These are phyloP conservation scores for Neurospora discreta DNA, from an alignment of 495 filamentous ascomycete species.

Conservation along the genomic window DNA sequence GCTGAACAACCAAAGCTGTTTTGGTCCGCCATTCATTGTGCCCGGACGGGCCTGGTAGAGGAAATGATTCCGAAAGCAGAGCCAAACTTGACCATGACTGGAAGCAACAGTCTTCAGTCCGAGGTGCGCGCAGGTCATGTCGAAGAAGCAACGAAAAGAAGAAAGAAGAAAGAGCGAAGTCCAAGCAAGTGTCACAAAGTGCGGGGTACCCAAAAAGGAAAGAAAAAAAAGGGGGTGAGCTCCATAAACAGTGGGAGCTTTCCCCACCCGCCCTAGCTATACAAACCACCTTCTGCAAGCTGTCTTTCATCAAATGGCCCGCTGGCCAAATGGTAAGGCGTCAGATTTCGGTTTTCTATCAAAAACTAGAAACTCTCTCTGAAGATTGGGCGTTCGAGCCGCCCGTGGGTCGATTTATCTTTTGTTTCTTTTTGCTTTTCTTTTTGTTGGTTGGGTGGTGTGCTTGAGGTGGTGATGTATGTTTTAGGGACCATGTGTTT, in stretches of 20 bases:
- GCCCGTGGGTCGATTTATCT: neutral
- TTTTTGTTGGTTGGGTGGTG: neutral
- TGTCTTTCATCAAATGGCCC: neutral
- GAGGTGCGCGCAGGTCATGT: neutral
- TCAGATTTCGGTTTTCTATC: conserved; percentile 1
- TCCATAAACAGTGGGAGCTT: neutral
- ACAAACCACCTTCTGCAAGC: neutral
- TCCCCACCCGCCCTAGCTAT: neutral
- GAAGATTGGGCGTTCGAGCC: neutral
- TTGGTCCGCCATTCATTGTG: neutral
- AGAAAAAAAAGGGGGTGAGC: neutral
- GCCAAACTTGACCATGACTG: neutral
- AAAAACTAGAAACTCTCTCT: neutral
- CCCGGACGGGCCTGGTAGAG: neutral
- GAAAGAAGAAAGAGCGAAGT: neutral
- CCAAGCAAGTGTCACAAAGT: neutral
- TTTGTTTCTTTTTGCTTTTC: neutral
- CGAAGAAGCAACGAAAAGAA: neutral
- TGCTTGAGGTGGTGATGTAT: neutral
- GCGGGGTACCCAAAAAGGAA: neutral
- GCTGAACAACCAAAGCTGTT: neutral
- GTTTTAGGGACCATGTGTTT: neutral
- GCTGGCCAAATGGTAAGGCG: conserved; percentile 21
- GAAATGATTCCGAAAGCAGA: neutral
- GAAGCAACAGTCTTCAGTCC: neutral